Evolutionary conservation across 352 stramenopile species (phyloP).

Genomic region (Pythium rishiriense): DNA sequence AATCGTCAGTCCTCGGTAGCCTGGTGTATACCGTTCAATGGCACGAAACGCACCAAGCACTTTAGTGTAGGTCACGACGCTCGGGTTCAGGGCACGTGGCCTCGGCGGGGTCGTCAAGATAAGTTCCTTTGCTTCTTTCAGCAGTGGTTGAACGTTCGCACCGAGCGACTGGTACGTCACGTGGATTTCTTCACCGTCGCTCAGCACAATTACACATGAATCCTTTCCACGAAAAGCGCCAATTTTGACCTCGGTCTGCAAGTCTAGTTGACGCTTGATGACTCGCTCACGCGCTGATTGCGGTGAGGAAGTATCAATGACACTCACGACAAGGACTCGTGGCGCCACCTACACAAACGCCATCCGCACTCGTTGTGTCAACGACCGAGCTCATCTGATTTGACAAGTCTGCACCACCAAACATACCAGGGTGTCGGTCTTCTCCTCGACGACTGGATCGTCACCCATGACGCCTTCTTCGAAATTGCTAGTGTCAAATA

Average conservation of each 20-base stretch:
- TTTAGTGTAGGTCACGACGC: conserved; percentile 59
- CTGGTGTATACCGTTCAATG: not conserved
- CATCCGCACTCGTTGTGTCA: not conserved
- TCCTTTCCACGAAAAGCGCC: conserved; percentile 58
- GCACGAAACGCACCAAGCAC: conserved; percentile 41
- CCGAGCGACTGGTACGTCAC: conserved; percentile 56
- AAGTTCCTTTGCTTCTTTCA: conserved; percentile 54
- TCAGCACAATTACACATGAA: conserved; percentile 67
- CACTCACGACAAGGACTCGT: conserved; percentile 52
- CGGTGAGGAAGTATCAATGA: conserved; percentile 28
- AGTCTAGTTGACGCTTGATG: conserved; percentile 62
- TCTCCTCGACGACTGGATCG: not conserved
- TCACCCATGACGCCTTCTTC: conserved; percentile 23
- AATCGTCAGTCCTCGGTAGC: not conserved
- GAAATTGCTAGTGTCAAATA: conserved; percentile 18
- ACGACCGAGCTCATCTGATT: not conserved
- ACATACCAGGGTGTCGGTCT: conserved; percentile 12
- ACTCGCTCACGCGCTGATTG: conserved; percentile 44
- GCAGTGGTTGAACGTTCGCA: conserved; percentile 33
- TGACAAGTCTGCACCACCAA: not conserved
- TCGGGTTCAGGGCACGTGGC: conserved; percentile 45
- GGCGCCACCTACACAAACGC: conserved; percentile 4
- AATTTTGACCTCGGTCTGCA: conserved; percentile 51
- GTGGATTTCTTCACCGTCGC: conserved; percentile 71
- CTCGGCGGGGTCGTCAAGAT: conserved; percentile 52